phyloP scores from a whole-genome alignment of 306 rosid genomes.

The Crataegus laevigata region DNA sequence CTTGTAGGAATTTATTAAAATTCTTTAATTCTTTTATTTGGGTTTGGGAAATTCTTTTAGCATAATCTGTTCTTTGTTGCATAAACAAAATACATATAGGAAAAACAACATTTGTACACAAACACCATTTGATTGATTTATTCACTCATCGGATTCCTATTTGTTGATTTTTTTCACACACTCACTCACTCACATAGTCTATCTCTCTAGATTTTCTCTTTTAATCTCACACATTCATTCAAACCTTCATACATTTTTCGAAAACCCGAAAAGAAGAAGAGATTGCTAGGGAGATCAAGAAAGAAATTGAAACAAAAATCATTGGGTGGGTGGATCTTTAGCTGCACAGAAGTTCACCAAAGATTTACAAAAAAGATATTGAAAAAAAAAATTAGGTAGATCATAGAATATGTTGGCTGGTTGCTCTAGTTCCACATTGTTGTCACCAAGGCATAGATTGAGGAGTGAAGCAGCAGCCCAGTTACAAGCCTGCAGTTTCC shows the following conservation, averaged over 20 bases:
- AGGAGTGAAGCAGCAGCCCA: slow-evolving; percentile 84
- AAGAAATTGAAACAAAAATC: slow-evolving; percentile 9
- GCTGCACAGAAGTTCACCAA: neutral
- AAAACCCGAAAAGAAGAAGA: slow-evolving; percentile 16
- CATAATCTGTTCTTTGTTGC: slow-evolving; percentile 31
- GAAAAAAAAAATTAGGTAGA: slow-evolving; percentile 23
- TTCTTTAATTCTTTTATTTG: slow-evolving; percentile 69
- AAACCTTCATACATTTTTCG: slow-evolving; percentile 6
- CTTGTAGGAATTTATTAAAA: slow-evolving; percentile 38
- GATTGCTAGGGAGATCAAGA: slow-evolving; percentile 22
- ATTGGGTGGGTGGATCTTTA: slow-evolving; percentile 45
- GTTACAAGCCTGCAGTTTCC: slow-evolving; percentile 91
- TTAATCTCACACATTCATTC: neutral
- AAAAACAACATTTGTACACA: slow-evolving; percentile 42
- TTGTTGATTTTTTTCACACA: slow-evolving; percentile 4
- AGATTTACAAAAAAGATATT: neutral
- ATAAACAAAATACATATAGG: slow-evolving; percentile 40
- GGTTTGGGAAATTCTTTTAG: slow-evolving; percentile 30
- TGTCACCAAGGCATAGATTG: slow-evolving; percentile 97
- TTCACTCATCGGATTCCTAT: slow-evolving; percentile 91
- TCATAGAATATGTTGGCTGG: slow-evolving; percentile 98
- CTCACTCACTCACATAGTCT: slow-evolving; percentile 55
- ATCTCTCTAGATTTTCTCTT: slow-evolving; percentile 37
- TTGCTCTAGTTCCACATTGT: slow-evolving; percentile 97
- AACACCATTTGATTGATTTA: slow-evolving; percentile 25